Conservation (phyloP, 2,329 filamentous ascomycete species). For the Phaeosphaeriaceae sp. region DNA sequence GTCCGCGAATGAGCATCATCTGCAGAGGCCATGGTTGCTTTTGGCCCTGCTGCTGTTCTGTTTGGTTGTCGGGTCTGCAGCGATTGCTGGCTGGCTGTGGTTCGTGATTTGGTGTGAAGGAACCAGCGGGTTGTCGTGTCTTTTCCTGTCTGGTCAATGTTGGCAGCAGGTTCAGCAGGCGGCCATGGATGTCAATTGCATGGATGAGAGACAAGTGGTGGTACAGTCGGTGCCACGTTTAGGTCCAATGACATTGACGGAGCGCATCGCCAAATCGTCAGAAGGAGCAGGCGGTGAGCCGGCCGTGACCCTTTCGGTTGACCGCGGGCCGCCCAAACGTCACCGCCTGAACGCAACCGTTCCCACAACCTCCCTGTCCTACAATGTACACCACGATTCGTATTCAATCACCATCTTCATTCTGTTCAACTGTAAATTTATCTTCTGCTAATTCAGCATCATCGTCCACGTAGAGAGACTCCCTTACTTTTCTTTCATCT, state of each 20-base stretch:
- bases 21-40: slow-evolving; percentile 45
- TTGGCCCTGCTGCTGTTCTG: slow-evolving; percentile 26
- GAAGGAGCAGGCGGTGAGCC: slow-evolving; percentile 36
- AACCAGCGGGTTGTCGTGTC: slow-evolving; percentile 12
- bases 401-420: neutral
- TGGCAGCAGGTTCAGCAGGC: slow-evolving; percentile 23
- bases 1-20: slow-evolving; percentile 42
- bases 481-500: no score
- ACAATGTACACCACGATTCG: neutral
- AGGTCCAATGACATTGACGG: slow-evolving; percentile 40
- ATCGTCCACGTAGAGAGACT: no score
- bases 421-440: no score
- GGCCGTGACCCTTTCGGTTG: slow-evolving; percentile 32
- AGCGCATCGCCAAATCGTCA: slow-evolving; percentile 29
- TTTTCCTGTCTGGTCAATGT: slow-evolving; percentile 11
- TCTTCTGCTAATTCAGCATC: neutral
- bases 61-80: slow-evolving; percentile 18
- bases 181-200: slow-evolving; percentile 42
- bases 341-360: slow-evolving; percentile 4
- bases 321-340: slow-evolving; percentile 34
- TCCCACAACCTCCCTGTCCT: neutral
- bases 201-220: slow-evolving; percentile 25
- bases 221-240: slow-evolving; percentile 41
- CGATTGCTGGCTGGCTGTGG: slow-evolving; percentile 10
- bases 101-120: slow-evolving; percentile 11